phyloP scores from a whole-genome alignment of 202 grass and related monocot genomes.

The Carex sylvatica region DNA sequence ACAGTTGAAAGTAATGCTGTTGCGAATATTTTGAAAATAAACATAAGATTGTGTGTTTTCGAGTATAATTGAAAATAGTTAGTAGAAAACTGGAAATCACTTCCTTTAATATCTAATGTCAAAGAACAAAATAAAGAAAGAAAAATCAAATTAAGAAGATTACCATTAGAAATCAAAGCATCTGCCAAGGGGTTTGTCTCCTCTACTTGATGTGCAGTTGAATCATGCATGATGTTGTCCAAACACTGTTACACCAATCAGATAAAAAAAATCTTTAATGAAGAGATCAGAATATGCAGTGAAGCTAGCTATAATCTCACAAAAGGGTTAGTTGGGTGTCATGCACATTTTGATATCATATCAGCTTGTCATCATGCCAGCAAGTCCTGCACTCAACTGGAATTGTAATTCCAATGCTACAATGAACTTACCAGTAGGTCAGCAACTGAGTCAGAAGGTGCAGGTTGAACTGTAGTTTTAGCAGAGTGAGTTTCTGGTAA shows the following conservation, averaged over 20 bases:
- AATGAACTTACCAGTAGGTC: slow-evolving; percentile 34
- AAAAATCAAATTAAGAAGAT: neutral
- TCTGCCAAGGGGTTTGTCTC: slow-evolving; percentile 30
- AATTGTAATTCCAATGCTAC: neutral
- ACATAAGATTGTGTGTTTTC: neutral
- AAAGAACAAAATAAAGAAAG: neutral
- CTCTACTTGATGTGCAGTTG: slow-evolving; percentile 24
- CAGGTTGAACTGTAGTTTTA: slow-evolving; percentile 18
- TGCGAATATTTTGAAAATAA: neutral
- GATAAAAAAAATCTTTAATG: neutral
- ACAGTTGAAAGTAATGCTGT: neutral
- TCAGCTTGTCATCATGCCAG: neutral
- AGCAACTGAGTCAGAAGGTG: neutral
- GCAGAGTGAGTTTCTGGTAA: neutral
- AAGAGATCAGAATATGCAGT: slow-evolving; percentile 17
- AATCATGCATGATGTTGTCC: slow-evolving; percentile 6
- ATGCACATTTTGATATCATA: slow-evolving; percentile 10
- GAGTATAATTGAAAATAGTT: neutral
- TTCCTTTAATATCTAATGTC: neutral
- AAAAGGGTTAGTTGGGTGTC: neutral
- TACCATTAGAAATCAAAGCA: slow-evolving; percentile 28
- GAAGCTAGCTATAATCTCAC: neutral
- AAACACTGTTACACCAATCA: slow-evolving; percentile 25
- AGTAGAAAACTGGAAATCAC: neutral
- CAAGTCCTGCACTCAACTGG: neutral